Conservation (phyloP, 345 rosid species). For the Ricinus communis region DNA sequence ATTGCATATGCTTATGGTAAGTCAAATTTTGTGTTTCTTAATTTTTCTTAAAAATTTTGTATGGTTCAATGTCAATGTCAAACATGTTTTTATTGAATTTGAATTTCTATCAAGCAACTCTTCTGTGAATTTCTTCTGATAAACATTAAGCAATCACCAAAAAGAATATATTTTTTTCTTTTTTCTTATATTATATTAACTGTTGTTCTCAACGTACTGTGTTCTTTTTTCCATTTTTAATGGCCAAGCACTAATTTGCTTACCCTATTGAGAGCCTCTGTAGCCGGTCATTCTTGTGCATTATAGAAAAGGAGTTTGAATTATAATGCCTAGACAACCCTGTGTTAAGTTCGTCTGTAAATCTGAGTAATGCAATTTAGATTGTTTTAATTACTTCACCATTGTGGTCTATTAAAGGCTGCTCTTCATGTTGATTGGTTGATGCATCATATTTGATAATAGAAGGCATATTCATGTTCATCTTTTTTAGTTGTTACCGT, state of each 20-base stretch:
- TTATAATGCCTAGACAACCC: background rate
- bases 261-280: background rate
- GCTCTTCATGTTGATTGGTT: background rate
- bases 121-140: no score
- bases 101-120: no score
- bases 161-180: no score
- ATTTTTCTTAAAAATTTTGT: no score
- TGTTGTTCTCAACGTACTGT: no score
- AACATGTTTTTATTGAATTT: background rate
- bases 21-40: background rate
- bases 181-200: background rate
- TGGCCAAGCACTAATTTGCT: background rate
- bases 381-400: background rate
- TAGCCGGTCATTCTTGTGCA: background rate
- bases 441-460: no score
- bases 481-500: background rate
- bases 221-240: no score
- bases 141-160: background rate
- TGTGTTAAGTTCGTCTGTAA: no score
- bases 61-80: background rate
- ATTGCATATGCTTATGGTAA: slow-evolving; percentile 96
- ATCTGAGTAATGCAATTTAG: no score
- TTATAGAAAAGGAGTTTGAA: background rate
- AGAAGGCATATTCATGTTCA: background rate
- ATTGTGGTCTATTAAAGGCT: background rate